These are phyloP conservation scores for Cercophora newfieldiana DNA, from an alignment of 495 filamentous ascomycete genomes.

Conservation along the genomic window DNA sequence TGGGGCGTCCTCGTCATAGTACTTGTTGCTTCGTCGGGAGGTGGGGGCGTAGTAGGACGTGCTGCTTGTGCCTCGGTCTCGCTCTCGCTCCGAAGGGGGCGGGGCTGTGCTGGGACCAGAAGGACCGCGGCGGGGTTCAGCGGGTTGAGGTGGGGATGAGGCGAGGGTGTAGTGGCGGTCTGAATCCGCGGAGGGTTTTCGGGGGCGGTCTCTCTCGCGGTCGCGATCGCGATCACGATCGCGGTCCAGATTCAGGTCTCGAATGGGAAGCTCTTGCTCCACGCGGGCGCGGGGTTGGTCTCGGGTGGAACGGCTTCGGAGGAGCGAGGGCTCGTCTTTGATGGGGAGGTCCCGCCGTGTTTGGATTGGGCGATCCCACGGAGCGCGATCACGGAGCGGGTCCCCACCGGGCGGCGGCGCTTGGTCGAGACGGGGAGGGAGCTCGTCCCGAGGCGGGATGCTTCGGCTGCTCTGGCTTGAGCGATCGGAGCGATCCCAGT, in stretches of 20 bases:
- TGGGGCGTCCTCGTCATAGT: not conserved
- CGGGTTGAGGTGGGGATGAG: not conserved
- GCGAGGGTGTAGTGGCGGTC: constrained; percentile 1
- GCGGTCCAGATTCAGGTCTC: not conserved
- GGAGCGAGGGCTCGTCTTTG: not conserved
- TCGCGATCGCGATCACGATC: not conserved
- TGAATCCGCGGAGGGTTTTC: not conserved
- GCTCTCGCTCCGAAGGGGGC: not conserved
- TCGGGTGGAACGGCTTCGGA: not conserved
- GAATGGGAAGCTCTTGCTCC: not conserved
- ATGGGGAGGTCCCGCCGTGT: not conserved
- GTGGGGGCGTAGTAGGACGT: not conserved
- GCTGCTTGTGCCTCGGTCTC: not conserved
- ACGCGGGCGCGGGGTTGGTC: not conserved
- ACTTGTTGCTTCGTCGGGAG: not conserved
- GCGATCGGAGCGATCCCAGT: not conserved
- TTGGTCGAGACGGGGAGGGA: not conserved
- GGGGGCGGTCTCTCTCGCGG: not conserved
- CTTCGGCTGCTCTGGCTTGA: not conserved
- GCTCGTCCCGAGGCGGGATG: not conserved
- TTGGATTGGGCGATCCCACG: not conserved
- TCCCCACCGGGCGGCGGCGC: too few species aligned
- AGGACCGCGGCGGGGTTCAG: not conserved
- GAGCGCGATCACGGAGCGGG: not conserved
- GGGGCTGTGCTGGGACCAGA: too few species aligned